A percentile compares a stretch with the other conserved stretches of the same genome.
Evolutionary conservation across 108 stramenopile genomes (phyloP).

Genomic region (Phaeodactylum tricornutum): DNA sequence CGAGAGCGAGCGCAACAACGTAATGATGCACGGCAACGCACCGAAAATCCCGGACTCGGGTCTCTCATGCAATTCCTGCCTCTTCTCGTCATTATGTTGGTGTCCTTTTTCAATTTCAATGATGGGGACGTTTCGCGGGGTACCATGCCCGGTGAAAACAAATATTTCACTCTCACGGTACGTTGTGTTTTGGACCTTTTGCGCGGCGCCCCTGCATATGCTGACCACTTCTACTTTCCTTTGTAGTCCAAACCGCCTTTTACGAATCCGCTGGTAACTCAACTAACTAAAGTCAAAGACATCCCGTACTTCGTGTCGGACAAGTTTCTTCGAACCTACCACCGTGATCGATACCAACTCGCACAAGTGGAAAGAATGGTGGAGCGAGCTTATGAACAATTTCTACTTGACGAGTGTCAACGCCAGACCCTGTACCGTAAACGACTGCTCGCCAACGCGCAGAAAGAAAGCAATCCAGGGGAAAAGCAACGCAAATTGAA

Average conservation of each 20-base stretch:
- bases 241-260: slow-evolving; percentile 48
- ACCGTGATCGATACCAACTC: slow-evolving; percentile 78
- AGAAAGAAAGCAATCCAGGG: slow-evolving; percentile 25
- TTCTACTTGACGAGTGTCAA: slow-evolving; percentile 71
- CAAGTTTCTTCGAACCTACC: slow-evolving; percentile 66
- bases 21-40: slow-evolving; percentile 23
- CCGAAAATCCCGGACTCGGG: slow-evolving; percentile 12
- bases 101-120: slow-evolving; percentile 57
- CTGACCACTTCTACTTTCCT: background rate
- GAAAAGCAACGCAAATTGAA: slow-evolving; percentile 31
- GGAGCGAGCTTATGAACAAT: slow-evolving; percentile 64
- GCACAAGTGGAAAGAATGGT: slow-evolving; percentile 86
- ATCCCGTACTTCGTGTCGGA: slow-evolving; percentile 84
- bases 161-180: slow-evolving; percentile 78
- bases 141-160: slow-evolving; percentile 32
- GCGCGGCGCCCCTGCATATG: background rate
- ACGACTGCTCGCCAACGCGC: slow-evolving; percentile 28
- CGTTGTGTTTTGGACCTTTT: slow-evolving; percentile 8
- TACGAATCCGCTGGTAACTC: slow-evolving; percentile 56
- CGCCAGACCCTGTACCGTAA: slow-evolving; percentile 58
- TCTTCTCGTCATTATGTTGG: slow-evolving; percentile 50
- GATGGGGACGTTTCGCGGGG: slow-evolving; percentile 11
- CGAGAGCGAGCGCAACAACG: slow-evolving; percentile 26
- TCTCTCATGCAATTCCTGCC: slow-evolving; percentile 57
- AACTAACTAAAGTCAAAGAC: slow-evolving; percentile 60